phyloP scores from a whole-genome alignment of 805 yeast species.

The Schizosaccharomyces lindneri region DNA sequence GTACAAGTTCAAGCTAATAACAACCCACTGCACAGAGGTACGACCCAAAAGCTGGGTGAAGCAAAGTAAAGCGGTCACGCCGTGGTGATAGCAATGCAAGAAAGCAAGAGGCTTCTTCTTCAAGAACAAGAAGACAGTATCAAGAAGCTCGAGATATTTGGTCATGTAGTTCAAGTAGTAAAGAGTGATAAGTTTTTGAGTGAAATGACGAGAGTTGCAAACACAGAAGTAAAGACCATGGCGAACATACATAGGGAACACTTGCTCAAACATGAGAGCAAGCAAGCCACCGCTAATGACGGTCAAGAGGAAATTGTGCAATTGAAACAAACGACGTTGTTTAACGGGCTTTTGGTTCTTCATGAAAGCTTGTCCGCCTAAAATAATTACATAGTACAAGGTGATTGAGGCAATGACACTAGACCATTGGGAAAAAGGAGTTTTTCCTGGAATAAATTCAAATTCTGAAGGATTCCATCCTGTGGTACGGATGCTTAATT shows the following conservation, averaged over 20 bases:
- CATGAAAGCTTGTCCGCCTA: slow-evolving; percentile 55
- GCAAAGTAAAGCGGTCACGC: slow-evolving; percentile 85
- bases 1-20: slow-evolving; percentile 60
- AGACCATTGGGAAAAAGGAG: slow-evolving; percentile 30
- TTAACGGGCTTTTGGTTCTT: slow-evolving; percentile 37
- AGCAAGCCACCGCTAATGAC: slow-evolving; percentile 37
- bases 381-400: slow-evolving; percentile 49
- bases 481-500: slow-evolving; percentile 19
- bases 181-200: slow-evolving; percentile 52
- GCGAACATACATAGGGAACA: slow-evolving; percentile 43
- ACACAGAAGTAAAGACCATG: slow-evolving; percentile 67
- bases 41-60: slow-evolving; percentile 73
- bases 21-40: slow-evolving; percentile 86
- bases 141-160: slow-evolving; percentile 67
- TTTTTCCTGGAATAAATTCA: slow-evolving; percentile 34
- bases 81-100: slow-evolving; percentile 88
- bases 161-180: slow-evolving; percentile 80
- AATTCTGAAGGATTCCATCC: slow-evolving; percentile 42
- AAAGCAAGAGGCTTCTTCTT: slow-evolving; percentile 70
- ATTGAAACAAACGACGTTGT: slow-evolving; percentile 49
- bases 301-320: slow-evolving; percentile 62
- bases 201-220: slow-evolving; percentile 55
- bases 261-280: slow-evolving; percentile 53
- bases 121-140: slow-evolving; percentile 72
- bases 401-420: slow-evolving; percentile 33